These are phyloP conservation scores for Blastomyces gilchristii DNA, from an alignment of 2,329 filamentous ascomycete genomes.

Conservation along the genomic window DNA sequence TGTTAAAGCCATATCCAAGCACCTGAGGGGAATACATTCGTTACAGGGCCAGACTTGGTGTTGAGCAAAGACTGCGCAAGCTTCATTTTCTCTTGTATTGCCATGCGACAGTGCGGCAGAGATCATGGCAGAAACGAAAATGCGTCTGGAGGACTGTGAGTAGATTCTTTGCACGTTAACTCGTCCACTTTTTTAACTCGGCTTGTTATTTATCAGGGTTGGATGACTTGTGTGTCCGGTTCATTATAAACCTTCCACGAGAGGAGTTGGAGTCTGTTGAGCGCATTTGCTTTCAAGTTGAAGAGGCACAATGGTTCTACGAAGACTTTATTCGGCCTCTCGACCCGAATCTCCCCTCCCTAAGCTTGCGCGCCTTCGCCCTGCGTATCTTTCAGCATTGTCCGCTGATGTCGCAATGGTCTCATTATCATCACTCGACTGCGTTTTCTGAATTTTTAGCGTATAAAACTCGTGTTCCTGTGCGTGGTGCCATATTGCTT, in stretches of 20 bases:
- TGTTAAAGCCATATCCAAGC: neutral
- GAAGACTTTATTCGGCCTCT: conserved; percentile 95
- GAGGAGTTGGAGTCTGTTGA: conserved; percentile 84
- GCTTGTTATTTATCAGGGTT: conserved; percentile 51
- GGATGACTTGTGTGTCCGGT: conserved; percentile 95
- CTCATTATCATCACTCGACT: conserved; percentile 62
- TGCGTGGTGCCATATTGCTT: conserved; percentile 85
- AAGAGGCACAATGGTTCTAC: conserved; percentile 99
- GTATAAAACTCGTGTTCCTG: conserved; percentile 91
- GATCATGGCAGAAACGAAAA: conserved; percentile 65
- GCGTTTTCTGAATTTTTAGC: conserved; percentile 87
- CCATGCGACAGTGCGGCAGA: conserved; percentile 51
- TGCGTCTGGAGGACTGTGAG: conserved; percentile 83
- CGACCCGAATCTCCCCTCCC: conserved; percentile 72
- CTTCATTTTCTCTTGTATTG: conserved; percentile 24
- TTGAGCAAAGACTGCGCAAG: neutral
- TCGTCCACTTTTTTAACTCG: neutral
- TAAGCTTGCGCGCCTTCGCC: conserved; percentile 76
- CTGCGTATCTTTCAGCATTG: conserved; percentile 89
- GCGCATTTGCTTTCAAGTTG: conserved; percentile 95
- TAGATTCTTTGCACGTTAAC: conserved; percentile 12
- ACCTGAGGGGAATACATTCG: neutral
- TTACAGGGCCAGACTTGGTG: neutral
- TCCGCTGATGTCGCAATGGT: conserved; percentile 73
- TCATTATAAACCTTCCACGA: conserved; percentile 90